A percentile compares a stretch with the other conserved stretches of the same genome.
phyloP scores from a whole-genome alignment of 2,329 filamentous ascomycete species.

The Monilinia aucupariae region DNA sequence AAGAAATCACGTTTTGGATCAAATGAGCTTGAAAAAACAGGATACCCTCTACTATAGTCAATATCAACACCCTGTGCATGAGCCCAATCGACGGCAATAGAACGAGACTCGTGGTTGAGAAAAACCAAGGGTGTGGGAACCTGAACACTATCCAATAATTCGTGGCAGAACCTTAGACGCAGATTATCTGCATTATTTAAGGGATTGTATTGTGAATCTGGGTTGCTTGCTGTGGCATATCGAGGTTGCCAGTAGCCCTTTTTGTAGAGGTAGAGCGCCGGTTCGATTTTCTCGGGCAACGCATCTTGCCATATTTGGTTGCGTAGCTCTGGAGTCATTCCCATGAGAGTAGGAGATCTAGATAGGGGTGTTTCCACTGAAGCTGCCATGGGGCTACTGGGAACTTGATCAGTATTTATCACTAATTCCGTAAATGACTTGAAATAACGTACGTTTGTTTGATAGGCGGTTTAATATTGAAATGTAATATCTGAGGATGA shows the following conservation, averaged over 20 bases:
- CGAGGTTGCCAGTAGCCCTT: neutral
- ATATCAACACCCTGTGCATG: neutral
- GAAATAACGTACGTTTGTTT: neutral
- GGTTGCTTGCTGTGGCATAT: neutral
- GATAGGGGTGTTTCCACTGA: too few species aligned
- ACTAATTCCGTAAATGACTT: neutral
- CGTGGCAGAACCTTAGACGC: neutral
- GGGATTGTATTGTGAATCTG: neutral
- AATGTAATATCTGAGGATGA: neutral
- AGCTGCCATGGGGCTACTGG: neutral
- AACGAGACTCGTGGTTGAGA: neutral
- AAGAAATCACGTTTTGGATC: neutral
- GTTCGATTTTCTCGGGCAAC: neutral
- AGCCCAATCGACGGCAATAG: neutral
- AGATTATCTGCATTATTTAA: neutral
- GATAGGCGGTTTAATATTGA: neutral
- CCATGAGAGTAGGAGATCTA: neutral
- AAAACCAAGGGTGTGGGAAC: neutral
- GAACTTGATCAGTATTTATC: neutral
- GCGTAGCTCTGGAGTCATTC: neutral
- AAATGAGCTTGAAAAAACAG: neutral
- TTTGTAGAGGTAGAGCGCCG: neutral
- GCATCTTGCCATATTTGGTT: neutral
- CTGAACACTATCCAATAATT: neutral
- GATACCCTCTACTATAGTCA: neutral